Evolutionary conservation across 768 basidiomycete species (phyloP).

Genomic region (Podaxis rugospora): DNA sequence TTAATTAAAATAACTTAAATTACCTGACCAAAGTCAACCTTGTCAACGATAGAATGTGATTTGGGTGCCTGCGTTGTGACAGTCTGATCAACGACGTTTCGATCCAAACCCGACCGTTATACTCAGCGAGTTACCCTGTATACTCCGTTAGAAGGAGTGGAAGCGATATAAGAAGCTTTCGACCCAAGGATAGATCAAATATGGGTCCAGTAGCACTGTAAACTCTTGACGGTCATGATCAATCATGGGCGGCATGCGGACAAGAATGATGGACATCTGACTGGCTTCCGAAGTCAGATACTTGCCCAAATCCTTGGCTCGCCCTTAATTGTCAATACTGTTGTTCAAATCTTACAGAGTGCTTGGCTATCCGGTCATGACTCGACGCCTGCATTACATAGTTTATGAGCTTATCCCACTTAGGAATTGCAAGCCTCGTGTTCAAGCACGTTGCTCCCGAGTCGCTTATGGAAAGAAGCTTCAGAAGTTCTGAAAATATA

Average conservation of each 20-base stretch:
- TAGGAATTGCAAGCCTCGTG: conserved; percentile 2
- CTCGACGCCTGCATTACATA: too few relatives aligned
- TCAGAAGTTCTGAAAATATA: not conserved
- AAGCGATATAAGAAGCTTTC: not conserved
- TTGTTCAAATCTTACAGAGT: not conserved
- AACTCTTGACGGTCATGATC: not conserved
- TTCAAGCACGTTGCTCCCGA: not conserved
- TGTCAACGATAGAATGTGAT: not conserved
- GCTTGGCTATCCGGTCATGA: not conserved
- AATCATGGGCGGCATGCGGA: not conserved
- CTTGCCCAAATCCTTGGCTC: not conserved
- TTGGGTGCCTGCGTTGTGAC: not conserved
- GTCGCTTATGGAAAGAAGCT: not conserved
- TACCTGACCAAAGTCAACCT: not conserved
- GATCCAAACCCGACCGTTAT: not conserved
- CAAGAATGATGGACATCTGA: not conserved
- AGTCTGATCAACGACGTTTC: not conserved
- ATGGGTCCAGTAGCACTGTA: not conserved
- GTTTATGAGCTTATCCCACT: not conserved
- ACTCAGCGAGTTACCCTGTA: not conserved
- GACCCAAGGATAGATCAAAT: not conserved
- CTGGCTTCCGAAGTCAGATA: not conserved
- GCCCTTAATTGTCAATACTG: not conserved
- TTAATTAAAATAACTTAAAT: not conserved
- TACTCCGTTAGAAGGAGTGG: not conserved